These are phyloP conservation scores for Entomortierella parvispora DNA, from an alignment of 192 early-diverging fungal genomes.

Conservation along the genomic window DNA sequence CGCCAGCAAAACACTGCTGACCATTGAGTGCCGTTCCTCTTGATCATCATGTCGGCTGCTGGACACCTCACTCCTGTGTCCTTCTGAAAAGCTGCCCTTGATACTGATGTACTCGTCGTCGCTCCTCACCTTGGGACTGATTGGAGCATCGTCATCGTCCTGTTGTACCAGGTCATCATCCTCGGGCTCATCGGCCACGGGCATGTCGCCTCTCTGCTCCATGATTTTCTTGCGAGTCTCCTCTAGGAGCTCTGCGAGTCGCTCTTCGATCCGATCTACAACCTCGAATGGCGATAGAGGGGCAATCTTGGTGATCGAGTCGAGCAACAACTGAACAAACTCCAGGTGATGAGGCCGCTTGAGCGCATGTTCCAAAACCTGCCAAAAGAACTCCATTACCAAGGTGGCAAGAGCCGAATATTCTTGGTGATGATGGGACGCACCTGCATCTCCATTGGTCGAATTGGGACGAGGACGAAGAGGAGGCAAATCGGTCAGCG, in stretches of 20 bases:
- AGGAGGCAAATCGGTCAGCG: constrained; percentile 40
- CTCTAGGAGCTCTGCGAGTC: constrained; percentile 46
- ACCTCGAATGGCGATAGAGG: constrained; percentile 45
- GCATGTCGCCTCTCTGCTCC: constrained; percentile 33
- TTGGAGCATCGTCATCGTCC: constrained; percentile 9
- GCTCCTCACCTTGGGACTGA: constrained; percentile 25
- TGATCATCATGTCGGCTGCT: constrained; percentile 30
- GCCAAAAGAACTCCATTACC: constrained; percentile 53
- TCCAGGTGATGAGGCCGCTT: constrained; percentile 51
- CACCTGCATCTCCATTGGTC: constrained; percentile 9
- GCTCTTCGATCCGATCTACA: constrained; percentile 45
- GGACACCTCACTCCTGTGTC: constrained; percentile 41
- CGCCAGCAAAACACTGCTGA: constrained; percentile 38
- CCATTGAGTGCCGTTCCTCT: constrained; percentile 32
- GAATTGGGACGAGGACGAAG: constrained; percentile 27
- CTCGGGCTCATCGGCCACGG: neutral
- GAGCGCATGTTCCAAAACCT: constrained; percentile 32
- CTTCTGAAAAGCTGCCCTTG: constrained; percentile 37
- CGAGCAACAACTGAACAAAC: constrained; percentile 44
- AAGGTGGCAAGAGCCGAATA: constrained; percentile 37
- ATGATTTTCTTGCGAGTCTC: constrained; percentile 46
- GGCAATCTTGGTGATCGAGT: constrained; percentile 43
- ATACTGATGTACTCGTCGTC: constrained; percentile 12
- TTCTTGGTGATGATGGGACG: constrained; percentile 35
- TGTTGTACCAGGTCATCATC: neutral